Evolutionary conservation across 441 rosid species (phyloP).

Genomic region (Populus hybrid): DNA sequence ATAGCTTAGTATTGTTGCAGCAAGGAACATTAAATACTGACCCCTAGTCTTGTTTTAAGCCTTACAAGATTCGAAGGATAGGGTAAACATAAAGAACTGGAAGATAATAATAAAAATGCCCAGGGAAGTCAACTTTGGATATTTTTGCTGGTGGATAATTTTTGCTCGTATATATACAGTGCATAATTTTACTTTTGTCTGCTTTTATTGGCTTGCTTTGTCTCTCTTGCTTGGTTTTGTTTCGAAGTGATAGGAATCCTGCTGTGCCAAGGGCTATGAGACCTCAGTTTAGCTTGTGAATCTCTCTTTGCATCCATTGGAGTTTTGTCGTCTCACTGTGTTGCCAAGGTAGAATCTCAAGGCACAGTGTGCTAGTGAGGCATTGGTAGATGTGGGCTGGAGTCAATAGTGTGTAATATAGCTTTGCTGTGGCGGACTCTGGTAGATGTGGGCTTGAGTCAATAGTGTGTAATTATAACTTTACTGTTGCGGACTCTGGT

Average conservation of each 20-base stretch:
- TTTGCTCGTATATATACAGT: not conserved
- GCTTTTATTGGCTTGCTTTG: slow-evolving; percentile 3
- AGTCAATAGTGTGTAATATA: not conserved
- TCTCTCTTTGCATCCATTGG: too few species aligned
- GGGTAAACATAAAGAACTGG: too few species aligned
- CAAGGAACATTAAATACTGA: too few species aligned
- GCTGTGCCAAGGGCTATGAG: not conserved
- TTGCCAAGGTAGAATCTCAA: slow-evolving; percentile 8
- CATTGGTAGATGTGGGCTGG: not conserved
- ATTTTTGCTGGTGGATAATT: not conserved
- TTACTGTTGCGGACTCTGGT: not conserved
- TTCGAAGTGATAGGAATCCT: slow-evolving; percentile 3
- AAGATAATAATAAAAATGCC: too few species aligned
- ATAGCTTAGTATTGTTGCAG: too few species aligned
- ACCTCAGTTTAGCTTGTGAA: not conserved
- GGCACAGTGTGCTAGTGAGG: too few species aligned
- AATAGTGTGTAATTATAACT: not conserved
- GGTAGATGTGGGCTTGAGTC: not conserved
- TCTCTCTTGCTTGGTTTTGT: slow-evolving; percentile 11
- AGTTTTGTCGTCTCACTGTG: not conserved
- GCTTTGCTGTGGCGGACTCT: not conserved
- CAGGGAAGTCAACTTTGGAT: not conserved
- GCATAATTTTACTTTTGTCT: slow-evolving; percentile 20
- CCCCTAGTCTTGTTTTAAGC: too few species aligned
- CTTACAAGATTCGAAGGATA: too few species aligned